Conservation (phyloP, 2,329 filamentous ascomycete species). For the Coniochaeta sp. region DNA sequence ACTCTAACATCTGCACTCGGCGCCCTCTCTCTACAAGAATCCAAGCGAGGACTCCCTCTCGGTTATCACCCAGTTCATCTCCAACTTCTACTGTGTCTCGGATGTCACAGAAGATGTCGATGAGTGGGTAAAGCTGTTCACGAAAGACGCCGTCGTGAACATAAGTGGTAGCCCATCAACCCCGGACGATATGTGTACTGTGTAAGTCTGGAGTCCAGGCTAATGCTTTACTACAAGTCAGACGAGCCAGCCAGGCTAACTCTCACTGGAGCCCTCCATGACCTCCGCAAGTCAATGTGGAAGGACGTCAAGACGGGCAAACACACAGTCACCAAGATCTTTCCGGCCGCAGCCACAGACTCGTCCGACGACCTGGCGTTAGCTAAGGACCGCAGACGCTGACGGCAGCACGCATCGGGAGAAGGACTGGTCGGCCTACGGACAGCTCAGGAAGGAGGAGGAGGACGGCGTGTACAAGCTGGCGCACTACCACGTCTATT, state of each 20-base stretch:
- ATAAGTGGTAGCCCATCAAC: conserved; percentile 22
- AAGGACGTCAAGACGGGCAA: conserved; percentile 28
- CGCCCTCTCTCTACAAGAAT: too few relatives aligned
- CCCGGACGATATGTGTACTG: background rate
- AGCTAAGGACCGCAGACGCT: too few relatives aligned
- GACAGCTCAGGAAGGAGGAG: conserved; percentile 9
- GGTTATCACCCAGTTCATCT: too few relatives aligned
- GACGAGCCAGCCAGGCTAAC: background rate
- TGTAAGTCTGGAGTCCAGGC: too few relatives aligned
- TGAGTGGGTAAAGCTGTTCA: too few relatives aligned
- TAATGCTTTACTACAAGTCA: too few relatives aligned
- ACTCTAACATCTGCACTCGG: too few relatives aligned
- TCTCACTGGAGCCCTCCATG: background rate
- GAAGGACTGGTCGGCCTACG: conserved; percentile 16
- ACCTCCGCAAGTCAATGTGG: conserved; percentile 31
- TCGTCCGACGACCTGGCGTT: conserved; percentile 14
- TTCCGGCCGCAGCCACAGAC: conserved; percentile 27
- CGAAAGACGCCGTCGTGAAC: conserved; percentile 30
- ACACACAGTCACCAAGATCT: conserved; percentile 34
- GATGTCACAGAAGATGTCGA: too few relatives aligned
- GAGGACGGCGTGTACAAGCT: conserved; percentile 18
- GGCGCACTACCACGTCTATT: conserved; percentile 24
- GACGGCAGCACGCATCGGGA: too few relatives aligned
- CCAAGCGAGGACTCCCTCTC: too few relatives aligned
- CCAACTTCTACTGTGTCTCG: too few relatives aligned